phyloP scores from a whole-genome alignment of 1,284 basidiomycete genomes.

The Puccinia triticina region DNA sequence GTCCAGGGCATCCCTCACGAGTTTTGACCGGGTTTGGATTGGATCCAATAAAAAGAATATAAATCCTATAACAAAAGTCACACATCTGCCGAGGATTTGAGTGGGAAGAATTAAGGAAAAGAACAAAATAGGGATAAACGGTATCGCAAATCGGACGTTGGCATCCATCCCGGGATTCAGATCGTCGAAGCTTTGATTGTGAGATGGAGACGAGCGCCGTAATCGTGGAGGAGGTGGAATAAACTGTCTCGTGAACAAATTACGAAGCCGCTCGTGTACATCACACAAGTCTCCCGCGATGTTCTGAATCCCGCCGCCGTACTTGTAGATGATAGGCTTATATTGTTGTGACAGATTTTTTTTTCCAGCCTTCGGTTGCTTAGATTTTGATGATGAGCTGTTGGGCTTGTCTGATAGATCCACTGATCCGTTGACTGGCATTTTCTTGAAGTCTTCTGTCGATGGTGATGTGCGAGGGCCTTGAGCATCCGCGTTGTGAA shows the following conservation, averaged over 20 bases:
- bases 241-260: constrained; percentile 40
- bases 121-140: constrained; percentile 25
- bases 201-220: background rate
- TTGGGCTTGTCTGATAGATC: background rate
- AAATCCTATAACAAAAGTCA: constrained; percentile 30
- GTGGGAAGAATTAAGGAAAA: constrained; percentile 39
- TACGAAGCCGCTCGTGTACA: constrained; percentile 30
- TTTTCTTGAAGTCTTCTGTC: background rate
- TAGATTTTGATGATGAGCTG: constrained; percentile 21
- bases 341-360: constrained; percentile 32
- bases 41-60: constrained; percentile 39
- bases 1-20: constrained; percentile 38
- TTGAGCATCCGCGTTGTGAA: background rate
- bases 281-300: constrained; percentile 41
- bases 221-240: constrained; percentile 30
- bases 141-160: constrained; percentile 35
- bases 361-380: constrained; percentile 13
- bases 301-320: constrained; percentile 44
- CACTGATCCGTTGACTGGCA: background rate
- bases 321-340: constrained; percentile 42
- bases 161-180: constrained; percentile 13
- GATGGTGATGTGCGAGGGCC: background rate
- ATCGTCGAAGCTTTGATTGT: background rate
- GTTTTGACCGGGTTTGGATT: constrained; percentile 18
- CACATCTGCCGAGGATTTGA: constrained; percentile 15